Evolutionary conservation across 2,329 filamentous ascomycete genomes (phyloP), one percentile per base, ranked within the genome.

Genomic region (Drechslerella dactyloides): DNA sequence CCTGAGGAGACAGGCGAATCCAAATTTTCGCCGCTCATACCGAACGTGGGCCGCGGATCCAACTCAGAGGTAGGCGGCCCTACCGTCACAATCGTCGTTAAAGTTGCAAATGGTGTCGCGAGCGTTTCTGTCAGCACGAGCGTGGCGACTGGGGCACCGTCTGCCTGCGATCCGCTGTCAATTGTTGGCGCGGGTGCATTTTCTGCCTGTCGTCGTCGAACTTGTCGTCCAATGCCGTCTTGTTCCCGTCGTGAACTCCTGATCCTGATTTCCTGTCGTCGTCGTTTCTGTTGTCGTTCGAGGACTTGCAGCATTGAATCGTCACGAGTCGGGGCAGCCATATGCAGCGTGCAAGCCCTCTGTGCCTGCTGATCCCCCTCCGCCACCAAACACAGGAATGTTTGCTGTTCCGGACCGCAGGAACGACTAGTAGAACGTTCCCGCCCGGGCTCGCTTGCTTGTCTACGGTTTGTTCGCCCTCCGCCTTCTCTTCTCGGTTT

Each of bases 331-430:
- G 40, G 48, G 15, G 68, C 60, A 37, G 60, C 68, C 68, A 72
- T 72, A 33, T 42, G 56, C 21, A 53, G 24, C 15, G 51, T 52
- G 46, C 40, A n/a, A 17, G 10, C 19, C 24, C 37, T 35, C 24
- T 42, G 37, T 33, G 3, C 27, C 15, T 60, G 52, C 42, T 50
- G 23, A 23, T 30, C 19, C 24, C 37, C 46, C 24, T 42, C 52
- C 46, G 37, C 61, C 53, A 42, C 21, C 64, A 58, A 51, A 54
- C 53, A 58, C 42, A 57, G 23, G 35, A 40, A 48, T 57, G 68
- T 61, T 72, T 72, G 68, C 53, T 57, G 40, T 52, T 60, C 68
- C 60, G 59, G 57, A 55, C 59, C 59, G 68, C 68, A 72, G 68
- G 68, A 72, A 65, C 68, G 42, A 19, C 5, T 17, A 48, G 19